A percentile compares a stretch with the other conserved stretches of the same genome.
These are phyloP conservation scores for Ceratocystis ficicola DNA, from an alignment of 2,329 filamentous ascomycete genomes.

Conservation along the genomic window DNA sequence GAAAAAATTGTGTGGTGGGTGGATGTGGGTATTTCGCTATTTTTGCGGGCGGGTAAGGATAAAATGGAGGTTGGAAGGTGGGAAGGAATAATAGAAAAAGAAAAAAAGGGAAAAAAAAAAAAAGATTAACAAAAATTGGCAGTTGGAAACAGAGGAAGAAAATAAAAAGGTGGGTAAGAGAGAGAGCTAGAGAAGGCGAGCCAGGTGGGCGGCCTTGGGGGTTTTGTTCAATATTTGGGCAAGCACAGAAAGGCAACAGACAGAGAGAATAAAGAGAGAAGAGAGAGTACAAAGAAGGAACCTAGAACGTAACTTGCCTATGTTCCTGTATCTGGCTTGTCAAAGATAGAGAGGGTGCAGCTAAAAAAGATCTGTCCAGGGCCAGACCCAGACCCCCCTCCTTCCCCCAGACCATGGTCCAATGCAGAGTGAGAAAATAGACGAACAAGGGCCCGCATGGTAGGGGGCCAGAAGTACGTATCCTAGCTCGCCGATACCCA, in stretches of 20 bases:
- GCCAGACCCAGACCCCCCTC: not conserved
- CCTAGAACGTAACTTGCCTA: not conserved
- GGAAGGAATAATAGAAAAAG: not conserved
- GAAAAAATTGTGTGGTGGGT: not conserved
- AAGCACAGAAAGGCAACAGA: too few species aligned
- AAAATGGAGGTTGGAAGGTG: not conserved
- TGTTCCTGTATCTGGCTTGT: not conserved
- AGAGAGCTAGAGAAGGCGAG: not conserved
- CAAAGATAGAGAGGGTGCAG: slow-evolving; percentile 7
- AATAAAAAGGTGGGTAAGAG: slow-evolving; percentile 10
- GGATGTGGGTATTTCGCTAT: not conserved
- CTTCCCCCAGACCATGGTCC: not conserved
- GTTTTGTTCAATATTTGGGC: not conserved
- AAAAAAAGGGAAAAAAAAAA: not conserved
- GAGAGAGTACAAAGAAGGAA: slow-evolving; percentile 2
- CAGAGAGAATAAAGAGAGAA: not conserved
- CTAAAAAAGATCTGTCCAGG: slow-evolving; percentile 4
- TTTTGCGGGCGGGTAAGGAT: not conserved
- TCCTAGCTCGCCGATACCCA: too few species aligned
- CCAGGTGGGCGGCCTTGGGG: not conserved
- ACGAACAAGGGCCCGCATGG: not conserved
- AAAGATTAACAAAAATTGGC: slow-evolving; percentile 3
- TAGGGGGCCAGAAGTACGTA: not conserved
- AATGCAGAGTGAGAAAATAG: slow-evolving; percentile 6
- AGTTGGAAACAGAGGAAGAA: not conserved